Evolutionary conservation across 2,329 filamentous ascomycete species (phyloP), one percentile per base, ranked within the genome.

Genomic region (Leptodontidium sp.): DNA sequence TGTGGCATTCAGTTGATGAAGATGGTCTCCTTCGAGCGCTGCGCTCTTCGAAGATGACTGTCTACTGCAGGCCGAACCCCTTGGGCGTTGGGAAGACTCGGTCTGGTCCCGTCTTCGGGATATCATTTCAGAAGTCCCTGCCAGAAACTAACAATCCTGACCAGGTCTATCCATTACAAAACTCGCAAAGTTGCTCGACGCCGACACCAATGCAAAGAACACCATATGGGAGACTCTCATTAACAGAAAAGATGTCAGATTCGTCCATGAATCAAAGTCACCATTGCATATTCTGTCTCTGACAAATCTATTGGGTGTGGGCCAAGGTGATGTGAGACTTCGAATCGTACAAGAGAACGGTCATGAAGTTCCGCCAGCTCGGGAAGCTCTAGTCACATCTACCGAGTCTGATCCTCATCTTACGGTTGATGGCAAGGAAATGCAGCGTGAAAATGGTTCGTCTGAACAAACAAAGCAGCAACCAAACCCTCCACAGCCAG

Each of bases 221-320:
- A 32, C 61, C 12, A 29, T 64, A 8, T 72, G 70, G 70, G 26
- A 58, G 58, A 21, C 6, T 15, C 50, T 73, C 12, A 32, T 61
- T 4, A 17, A 47, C 6, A 67, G 55, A 24, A 38, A 40, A 14
- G 70, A 69, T 59, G 66, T 72, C 24, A 15, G 63, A 17, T 59
- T 67, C n/a, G 64, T 53, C 21, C 65, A 68, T 21, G 52, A 52
- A 26, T 58, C 53, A 24, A 24, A 64, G 35, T 45, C 64, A 17
- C 40, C 67, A 12, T 49, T 67, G 7, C 63, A 43, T 15, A 55
- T 65, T 43, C 40, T 68, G 35, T 35, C 62, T 5, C 40, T 69
- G 35, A 29, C 63, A 4, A 53, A 69, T 50, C 26, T 69, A 4
- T 53, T 66, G 38, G 29, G 15, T 6, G 59, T 61, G 14, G 61